phyloP scores from a whole-genome alignment of 2,329 filamentous ascomycete genomes.

The Triangularia setosa region DNA sequence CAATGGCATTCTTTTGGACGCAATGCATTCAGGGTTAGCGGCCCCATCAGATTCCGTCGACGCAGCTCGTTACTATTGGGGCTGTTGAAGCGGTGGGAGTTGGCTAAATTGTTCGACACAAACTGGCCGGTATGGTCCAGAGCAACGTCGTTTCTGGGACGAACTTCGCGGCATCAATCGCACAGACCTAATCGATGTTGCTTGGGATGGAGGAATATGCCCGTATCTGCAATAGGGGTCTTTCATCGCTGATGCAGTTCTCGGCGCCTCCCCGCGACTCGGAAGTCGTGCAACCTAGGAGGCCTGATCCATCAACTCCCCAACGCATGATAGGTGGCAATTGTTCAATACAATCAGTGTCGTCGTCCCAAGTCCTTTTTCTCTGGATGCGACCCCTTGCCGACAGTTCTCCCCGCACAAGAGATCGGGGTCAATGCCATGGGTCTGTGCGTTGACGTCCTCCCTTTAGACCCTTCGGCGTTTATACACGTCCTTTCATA shows the following conservation, averaged over 20 bases:
- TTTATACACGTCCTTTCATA: background rate
- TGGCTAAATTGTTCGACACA: constrained; percentile 21
- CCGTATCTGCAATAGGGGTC: constrained; percentile 4
- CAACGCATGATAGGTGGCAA: constrained; percentile 1
- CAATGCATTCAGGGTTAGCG: constrained; percentile 3
- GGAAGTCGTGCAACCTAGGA: constrained; percentile 5
- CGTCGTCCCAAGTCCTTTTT: background rate
- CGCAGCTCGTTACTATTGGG: background rate
- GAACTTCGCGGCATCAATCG: constrained; percentile 16
- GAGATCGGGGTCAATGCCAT: constrained; percentile 13
- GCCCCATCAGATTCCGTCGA: background rate
- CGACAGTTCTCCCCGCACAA: constrained; percentile 4
- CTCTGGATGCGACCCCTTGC: background rate
- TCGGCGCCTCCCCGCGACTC: constrained; percentile 9
- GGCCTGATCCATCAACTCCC: background rate
- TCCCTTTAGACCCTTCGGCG: background rate
- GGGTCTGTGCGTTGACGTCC: constrained; percentile 16
- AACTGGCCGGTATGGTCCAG: constrained; percentile 9
- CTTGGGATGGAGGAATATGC: constrained; percentile 6
- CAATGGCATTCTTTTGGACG: constrained; percentile 9
- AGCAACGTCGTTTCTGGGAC: constrained; percentile 9
- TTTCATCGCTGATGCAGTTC: constrained; percentile 8
- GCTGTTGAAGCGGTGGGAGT: background rate
- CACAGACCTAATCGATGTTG: constrained; percentile 17
- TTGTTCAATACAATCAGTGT: background rate